Evolutionary conservation across 371 early-diverging fungal genomes (phyloP), one percentile per base, ranked within the genome.

Genomic region (Syncephalastrum contaminatum): DNA sequence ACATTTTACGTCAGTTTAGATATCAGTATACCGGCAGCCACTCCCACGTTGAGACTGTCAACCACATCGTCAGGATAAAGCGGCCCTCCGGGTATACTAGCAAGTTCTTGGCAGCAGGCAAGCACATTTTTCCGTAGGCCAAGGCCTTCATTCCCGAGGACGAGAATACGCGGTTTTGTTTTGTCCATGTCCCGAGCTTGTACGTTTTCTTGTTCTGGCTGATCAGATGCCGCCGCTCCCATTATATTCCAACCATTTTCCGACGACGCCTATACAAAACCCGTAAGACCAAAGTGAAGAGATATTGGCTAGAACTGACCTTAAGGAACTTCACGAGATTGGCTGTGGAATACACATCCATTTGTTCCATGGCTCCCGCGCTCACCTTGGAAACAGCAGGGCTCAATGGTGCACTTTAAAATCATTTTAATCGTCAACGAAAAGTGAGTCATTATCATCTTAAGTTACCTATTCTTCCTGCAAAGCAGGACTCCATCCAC

Each of bases 11-110:
- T 8, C 12, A 58, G 5, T 14, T 52, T 13, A 46, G 64, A 64
- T 25, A 75, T 62, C 8, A 87, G 58, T 10, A 85, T 69, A 10
- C 83, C 87, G 7, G 82, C 67, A 18, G 87, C 87, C 7, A 87
- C 87, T 18, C 82, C 79, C 12, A 85, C 87, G 54, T 87, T 87
- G 41, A 87, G 57, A 43, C 83, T 82, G 52, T 86, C 86, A 4
- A 86, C 72, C 41, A 51, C 43, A 10, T 55, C 48, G 7, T 21
- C 4, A 3, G n/a, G 14, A 14, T 27, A 48, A 4, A 47, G 48
- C 10, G 2, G 7, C 10, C 36, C 36, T 14, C 53, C 41, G 3
- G 76, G 70, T 10, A 76, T 77, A 43, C 81, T 75, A 2, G 77
- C 54, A 43, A 82, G 59, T 40, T 69, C 64, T 24, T 72, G 51